phyloP scores from a whole-genome alignment of 2,329 filamentous ascomycete genomes.

The Magnaporthales sp. region DNA sequence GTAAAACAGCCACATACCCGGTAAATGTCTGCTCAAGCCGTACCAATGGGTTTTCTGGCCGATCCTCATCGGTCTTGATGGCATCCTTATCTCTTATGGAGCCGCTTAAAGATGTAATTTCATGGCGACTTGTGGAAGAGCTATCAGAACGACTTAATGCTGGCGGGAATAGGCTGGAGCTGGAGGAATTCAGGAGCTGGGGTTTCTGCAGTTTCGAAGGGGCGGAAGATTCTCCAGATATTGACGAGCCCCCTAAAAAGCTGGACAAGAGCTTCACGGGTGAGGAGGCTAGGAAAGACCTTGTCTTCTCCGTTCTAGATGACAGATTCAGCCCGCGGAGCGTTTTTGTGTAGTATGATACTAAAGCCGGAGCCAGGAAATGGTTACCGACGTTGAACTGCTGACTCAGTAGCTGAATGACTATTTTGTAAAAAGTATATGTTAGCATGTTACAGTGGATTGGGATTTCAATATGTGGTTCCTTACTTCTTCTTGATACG shows the following conservation, averaged over 20 bases:
- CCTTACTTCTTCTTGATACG: constrained; percentile 63
- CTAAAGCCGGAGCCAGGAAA: constrained; percentile 55
- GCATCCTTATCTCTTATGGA: constrained; percentile 41
- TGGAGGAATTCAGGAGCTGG: constrained; percentile 22
- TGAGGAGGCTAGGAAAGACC: constrained; percentile 68
- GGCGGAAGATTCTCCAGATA: constrained; percentile 11
- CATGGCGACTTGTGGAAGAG: constrained; percentile 38
- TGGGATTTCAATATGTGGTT: not conserved
- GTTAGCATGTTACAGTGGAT: constrained; percentile 14
- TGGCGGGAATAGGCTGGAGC: constrained; percentile 29
- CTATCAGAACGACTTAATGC: constrained; percentile 32
- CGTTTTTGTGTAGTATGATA: constrained; percentile 71
- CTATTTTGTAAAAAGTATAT: constrained; percentile 25
- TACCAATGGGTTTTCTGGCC: constrained; percentile 56
- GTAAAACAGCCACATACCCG: constrained; percentile 72
- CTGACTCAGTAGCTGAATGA: constrained; percentile 62
- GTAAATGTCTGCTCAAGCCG: constrained; percentile 79
- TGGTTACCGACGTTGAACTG: constrained; percentile 62
- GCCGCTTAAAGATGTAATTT: constrained; percentile 40
- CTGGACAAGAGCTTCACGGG: constrained; percentile 86
- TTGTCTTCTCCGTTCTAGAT: constrained; percentile 54
- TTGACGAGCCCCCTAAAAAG: constrained; percentile 56
- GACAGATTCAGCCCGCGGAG: constrained; percentile 60
- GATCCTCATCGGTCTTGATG: constrained; percentile 38
- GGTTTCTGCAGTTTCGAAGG: constrained; percentile 26